Conservation (phyloP, 352 stramenopile species). For the Phytopythium montanum region DNA sequence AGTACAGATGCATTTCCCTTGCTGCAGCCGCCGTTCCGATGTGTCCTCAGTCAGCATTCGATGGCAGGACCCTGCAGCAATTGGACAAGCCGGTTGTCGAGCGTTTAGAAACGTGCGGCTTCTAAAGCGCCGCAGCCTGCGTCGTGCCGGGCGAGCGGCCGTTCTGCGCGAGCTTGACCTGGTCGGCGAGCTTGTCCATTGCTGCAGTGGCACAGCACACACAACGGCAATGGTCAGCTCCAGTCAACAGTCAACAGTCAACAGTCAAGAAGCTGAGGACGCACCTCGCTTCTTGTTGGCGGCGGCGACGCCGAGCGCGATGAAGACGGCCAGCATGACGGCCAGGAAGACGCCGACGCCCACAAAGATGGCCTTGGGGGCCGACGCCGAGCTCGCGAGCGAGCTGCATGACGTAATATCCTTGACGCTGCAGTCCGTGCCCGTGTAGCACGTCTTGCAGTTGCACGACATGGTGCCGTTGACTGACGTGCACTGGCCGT, state of each 20-base stretch:
- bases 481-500: slow-evolving; percentile 66
- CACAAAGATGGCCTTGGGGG: slow-evolving; percentile 71
- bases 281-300: slow-evolving; percentile 73
- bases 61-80: no score
- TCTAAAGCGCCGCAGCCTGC: slow-evolving; percentile 35
- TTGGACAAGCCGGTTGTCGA: slow-evolving; percentile 14
- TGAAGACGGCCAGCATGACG: slow-evolving; percentile 76
- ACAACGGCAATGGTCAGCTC: slow-evolving; percentile 6
- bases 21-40: no score
- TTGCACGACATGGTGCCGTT: slow-evolving; percentile 66
- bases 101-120: not conserved
- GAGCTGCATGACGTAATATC: slow-evolving; percentile 64
- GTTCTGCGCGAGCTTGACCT: slow-evolving; percentile 38
- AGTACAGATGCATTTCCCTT: no score
- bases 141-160: slow-evolving; percentile 20
- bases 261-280: slow-evolving; percentile 10
- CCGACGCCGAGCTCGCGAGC: slow-evolving; percentile 49
- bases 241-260: not conserved
- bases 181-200: slow-evolving; percentile 60
- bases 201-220: slow-evolving; percentile 25
- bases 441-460: slow-evolving; percentile 77
- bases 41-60: no score
- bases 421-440: slow-evolving; percentile 73
- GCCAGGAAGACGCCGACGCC: slow-evolving; percentile 65
- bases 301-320: slow-evolving; percentile 59